Conservation (phyloP, 768 basidiomycete species). For the Neoboletus magnificus region DNA sequence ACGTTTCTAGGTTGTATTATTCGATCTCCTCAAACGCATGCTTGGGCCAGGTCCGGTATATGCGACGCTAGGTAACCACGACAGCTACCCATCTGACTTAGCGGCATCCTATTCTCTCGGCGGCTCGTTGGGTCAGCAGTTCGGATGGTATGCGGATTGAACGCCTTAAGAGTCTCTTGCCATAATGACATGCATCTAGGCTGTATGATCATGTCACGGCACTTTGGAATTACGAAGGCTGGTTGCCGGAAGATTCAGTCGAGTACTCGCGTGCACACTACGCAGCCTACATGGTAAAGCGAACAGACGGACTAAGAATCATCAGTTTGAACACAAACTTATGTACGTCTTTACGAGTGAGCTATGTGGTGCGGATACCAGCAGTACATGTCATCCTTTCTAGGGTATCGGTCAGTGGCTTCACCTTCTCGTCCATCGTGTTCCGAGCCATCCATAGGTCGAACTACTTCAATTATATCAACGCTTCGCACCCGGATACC, state of each 20-base stretch:
- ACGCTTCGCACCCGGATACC: constrained; percentile 62
- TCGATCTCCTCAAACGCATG: constrained; percentile 59
- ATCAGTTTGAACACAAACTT: constrained; percentile 77
- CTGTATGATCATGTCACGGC: constrained; percentile 72
- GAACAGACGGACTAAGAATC: constrained; percentile 62
- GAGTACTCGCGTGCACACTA: constrained; percentile 64
- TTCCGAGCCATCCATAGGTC: constrained; percentile 36
- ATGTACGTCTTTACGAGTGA: constrained; percentile 43
- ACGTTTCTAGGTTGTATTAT: constrained; percentile 51
- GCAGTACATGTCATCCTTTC: not conserved
- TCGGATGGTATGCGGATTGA: constrained; percentile 51
- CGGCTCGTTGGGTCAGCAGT: constrained; percentile 53
- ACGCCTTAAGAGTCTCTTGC: not conserved
- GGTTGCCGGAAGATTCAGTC: constrained; percentile 59
- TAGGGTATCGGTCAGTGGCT: constrained; percentile 32
- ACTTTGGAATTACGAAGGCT: constrained; percentile 68
- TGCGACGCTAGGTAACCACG: constrained; percentile 74
- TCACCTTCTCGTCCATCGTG: not conserved
- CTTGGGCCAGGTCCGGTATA: constrained; percentile 72
- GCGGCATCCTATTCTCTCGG: constrained; percentile 60
- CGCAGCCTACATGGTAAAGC: constrained; percentile 66
- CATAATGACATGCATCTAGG: constrained; percentile 37
- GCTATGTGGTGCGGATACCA: not conserved
- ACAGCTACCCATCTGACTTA: constrained; percentile 56
- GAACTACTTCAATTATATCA: constrained; percentile 78